phyloP scores from a whole-genome alignment of 2,329 filamentous ascomycete species.

The Dichotomopilus funicola region DNA sequence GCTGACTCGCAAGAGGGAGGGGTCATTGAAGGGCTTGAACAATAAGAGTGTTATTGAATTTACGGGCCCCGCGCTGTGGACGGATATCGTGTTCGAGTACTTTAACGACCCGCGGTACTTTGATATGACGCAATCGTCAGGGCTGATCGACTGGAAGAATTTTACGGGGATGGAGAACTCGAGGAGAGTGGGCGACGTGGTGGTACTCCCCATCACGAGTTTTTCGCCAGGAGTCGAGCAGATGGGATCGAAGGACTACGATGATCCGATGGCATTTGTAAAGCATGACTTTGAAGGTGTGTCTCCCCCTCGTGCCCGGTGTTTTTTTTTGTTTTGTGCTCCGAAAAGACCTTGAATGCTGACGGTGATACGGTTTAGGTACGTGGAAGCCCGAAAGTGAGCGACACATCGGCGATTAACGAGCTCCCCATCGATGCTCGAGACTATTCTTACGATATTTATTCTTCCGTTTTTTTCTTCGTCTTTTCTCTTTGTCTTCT shows the following conservation, averaged over 20 bases:
- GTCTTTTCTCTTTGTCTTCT: background rate
- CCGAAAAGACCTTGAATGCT: slow-evolving; percentile 6
- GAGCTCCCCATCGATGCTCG: background rate
- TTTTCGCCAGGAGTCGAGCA: slow-evolving; percentile 93
- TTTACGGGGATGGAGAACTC: slow-evolving; percentile 81
- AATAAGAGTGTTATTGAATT: slow-evolving; percentile 83
- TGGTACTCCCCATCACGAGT: slow-evolving; percentile 90
- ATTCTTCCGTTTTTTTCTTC: background rate
- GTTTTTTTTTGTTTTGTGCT: background rate
- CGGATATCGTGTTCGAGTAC: slow-evolving; percentile 83
- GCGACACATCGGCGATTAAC: slow-evolving; percentile 57
- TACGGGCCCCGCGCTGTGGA: slow-evolving; percentile 92
- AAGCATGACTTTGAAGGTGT: slow-evolving; percentile 93
- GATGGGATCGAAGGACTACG: slow-evolving; percentile 82
- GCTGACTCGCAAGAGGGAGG: slow-evolving; percentile 62
- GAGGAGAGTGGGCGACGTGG: slow-evolving; percentile 87
- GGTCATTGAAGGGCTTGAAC: slow-evolving; percentile 52
- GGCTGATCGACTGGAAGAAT: slow-evolving; percentile 74
- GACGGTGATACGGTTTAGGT: slow-evolving; percentile 39
- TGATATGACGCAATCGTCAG: slow-evolving; percentile 63
- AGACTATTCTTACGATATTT: slow-evolving; percentile 16
- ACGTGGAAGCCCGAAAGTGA: slow-evolving; percentile 71
- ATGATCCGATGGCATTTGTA: slow-evolving; percentile 95
- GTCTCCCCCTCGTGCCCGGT: slow-evolving; percentile 18
- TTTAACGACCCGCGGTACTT: slow-evolving; percentile 91